Percentiles rank a stretch among this genome's conserved stretches.
Conservation (phyloP, 2,329 filamentous ascomycete genomes). For the Tricladium varicosporioides region DNA sequence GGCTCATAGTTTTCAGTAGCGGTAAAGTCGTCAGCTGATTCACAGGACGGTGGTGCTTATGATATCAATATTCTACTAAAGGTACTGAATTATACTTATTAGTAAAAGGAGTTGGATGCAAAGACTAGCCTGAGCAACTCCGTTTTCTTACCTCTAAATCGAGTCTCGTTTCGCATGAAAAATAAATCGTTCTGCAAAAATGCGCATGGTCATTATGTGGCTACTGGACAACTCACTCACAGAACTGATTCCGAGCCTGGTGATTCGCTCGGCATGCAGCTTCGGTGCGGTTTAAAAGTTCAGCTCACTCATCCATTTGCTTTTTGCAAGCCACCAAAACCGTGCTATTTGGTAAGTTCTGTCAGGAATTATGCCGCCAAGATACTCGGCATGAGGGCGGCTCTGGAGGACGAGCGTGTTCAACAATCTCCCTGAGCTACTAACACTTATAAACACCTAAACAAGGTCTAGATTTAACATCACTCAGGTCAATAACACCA, state of each 20-base stretch:
- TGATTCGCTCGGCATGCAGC: not conserved
- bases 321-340: too few relatives aligned
- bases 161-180: not conserved
- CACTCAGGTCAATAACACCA: too few relatives aligned
- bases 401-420: too few relatives aligned
- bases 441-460: too few relatives aligned
- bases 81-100: too few relatives aligned
- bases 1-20: not conserved
- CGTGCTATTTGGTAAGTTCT: too few relatives aligned
- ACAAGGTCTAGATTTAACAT: too few relatives aligned
- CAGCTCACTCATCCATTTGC: not conserved
- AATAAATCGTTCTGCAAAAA: not conserved
- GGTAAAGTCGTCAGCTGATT: not conserved
- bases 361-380: too few relatives aligned
- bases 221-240: not conserved
- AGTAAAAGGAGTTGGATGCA: not conserved
- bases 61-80: too few relatives aligned
- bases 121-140: not conserved
- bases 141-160: not conserved
- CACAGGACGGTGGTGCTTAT: too few relatives aligned
- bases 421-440: too few relatives aligned
- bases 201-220: not conserved
- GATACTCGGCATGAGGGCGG: too few relatives aligned
- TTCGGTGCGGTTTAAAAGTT: not conserved
- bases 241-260: not conserved